Base-by-base conservation (phyloP, 1,139 yeast genomes). In the Candida tropicalis region DNA sequence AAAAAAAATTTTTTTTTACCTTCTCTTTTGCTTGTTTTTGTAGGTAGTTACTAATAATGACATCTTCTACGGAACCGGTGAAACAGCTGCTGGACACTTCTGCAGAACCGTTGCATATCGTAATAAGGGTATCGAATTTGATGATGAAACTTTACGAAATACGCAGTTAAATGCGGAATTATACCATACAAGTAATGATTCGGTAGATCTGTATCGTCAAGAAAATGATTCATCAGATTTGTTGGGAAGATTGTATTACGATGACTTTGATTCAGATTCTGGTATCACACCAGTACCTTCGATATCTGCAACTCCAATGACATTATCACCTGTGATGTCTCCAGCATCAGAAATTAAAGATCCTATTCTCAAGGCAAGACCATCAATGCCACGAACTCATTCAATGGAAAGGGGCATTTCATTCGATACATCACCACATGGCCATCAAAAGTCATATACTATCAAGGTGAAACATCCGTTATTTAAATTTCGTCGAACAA, bases 401-500 rank as follows among this genome's bases (percentile, higher is more conserved):
- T 54, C 58, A 12, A 59, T 62, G 41, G 65, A 60, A 42, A 43
- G 65, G 45, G 76, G 82, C 16, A 72, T 81, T 7, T 75, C 83
- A 5, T 81, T 81, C 52, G 84, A 81, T 52, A 78, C 84, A 6
- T 52, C 63, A 1, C 50, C 55, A 5, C 54, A 75, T 58, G 60
- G 68, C 41, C 61, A 71, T 55, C 63, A 71, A 53, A 62, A 67
- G 58, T 72, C 82, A 10, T 61, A 77, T 46, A 79, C 84, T 1
- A 59, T 79, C 43, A 77, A 81, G 47, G 73, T 75, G 17, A 80
- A 78, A 52, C 87, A 82, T 53, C 73, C 74, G 11, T 77, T 73
- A 24, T 84, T 78, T 61, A 65, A 64, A 41, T 82, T 73, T 52
- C 65, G 78, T 40, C 65, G 87, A 35, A 74, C 78, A 45, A 80